Evolutionary conservation across 208 protist genomes (phyloP), one percentile per base, ranked within the genome.

Genomic region (Crithidia bombi): DNA sequence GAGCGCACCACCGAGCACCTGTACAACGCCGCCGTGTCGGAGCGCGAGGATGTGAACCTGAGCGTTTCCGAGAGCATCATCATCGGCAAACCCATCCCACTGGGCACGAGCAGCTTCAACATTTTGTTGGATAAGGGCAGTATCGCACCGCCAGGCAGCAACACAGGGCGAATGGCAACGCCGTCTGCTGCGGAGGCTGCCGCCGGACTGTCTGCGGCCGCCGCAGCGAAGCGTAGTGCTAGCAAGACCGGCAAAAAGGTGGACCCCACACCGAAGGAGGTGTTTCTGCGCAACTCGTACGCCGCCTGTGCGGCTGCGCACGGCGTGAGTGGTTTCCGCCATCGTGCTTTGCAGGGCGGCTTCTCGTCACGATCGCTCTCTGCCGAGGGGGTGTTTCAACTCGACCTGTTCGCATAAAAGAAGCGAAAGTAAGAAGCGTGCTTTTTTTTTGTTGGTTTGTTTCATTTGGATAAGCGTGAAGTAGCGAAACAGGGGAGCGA

Each of bases 1-100:
- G 99, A 99, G 89, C 91, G 96, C 65, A 99, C 99, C 4, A 99
- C 93, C 1, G 98, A 99, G 62, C 97, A 99, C 78, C 85, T 99
- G 9, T 99, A 99, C 88, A 98, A 99, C 68, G 99, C 98, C 32
- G 98, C 98, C 43, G 87, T 97, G 38, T 87, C 96, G 66, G 84
- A 93, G 51, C 84, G 94, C 62, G 75, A 73, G 50, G 94, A 97
- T 66, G 74, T 76, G 25, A 86, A 92, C 11, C 82, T 96, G 5
- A 83, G 80, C 71, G 98, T 99, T 3, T 98, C 89, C 26, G 99
- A 99, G 72, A 98, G 94, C 78, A 99, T 99, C 74, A 99, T 99
- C 69, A 90, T 99, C 65, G 99, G 99, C 57, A 94, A 97, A 38
- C 97, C 97, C 21, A 96, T 99, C 25, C 87, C 88, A 3, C 76